Evolutionary conservation across 805 yeast species (phyloP).

Genomic region (Monosporozyma yasuniensis): DNA sequence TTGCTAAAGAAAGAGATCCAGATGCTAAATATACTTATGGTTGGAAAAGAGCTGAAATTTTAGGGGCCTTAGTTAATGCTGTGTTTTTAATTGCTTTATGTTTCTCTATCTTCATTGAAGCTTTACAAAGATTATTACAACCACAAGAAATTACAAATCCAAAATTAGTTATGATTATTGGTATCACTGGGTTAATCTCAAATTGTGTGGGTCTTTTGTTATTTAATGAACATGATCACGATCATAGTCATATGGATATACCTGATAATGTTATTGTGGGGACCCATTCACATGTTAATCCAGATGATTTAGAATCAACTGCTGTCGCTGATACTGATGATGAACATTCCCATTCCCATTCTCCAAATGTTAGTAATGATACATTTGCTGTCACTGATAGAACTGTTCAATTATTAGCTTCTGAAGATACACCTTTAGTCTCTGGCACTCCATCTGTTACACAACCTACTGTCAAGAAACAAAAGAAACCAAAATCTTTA

Average conservation of each 20-base stretch:
- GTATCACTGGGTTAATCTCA: conserved; percentile 71
- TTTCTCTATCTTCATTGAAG: conserved; percentile 85
- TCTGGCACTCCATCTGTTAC: neutral
- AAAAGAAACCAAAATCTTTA: conserved; percentile 45
- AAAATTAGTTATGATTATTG: conserved; percentile 69
- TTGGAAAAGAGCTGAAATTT: conserved; percentile 96
- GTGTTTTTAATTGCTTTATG: conserved; percentile 89
- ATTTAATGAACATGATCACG: conserved; percentile 56
- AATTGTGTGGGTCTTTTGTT: conserved; percentile 76
- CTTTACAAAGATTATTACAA: conserved; percentile 76
- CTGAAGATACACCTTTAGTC: conserved; percentile 1
- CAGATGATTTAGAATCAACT: conserved; percentile 4
- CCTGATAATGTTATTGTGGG: conserved; percentile 7
- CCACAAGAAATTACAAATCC: conserved; percentile 80
- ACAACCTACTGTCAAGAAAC: conserved; percentile 1
- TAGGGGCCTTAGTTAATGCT: conserved; percentile 91
- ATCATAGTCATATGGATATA: conserved; percentile 37
- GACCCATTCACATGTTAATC: neutral
- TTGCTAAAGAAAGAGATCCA: conserved; percentile 71
- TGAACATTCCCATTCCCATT: neutral
- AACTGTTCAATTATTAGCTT: conserved; percentile 2
- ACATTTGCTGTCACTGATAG: conserved; percentile 13
- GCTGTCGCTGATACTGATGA: conserved; percentile 6
- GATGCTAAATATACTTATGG: conserved; percentile 92
- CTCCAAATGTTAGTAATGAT: neutral